phyloP scores from a whole-genome alignment of 345 rosid genomes.

The Boechera stricta region DNA sequence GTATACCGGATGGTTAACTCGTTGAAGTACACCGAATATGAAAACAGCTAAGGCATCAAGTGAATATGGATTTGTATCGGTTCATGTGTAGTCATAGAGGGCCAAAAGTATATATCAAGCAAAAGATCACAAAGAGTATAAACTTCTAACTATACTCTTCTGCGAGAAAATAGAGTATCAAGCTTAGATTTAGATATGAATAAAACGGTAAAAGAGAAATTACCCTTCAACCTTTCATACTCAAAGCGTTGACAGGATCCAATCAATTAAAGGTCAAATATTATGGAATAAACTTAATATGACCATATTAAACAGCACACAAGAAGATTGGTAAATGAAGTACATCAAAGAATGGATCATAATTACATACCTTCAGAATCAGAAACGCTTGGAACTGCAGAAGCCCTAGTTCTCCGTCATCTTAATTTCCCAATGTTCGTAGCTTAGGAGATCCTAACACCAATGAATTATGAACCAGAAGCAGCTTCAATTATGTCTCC shows the following conservation, averaged over 20 bases:
- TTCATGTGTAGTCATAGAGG: conserved; percentile 57
- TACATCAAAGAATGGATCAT: conserved; percentile 29
- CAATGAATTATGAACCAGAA: too few relatives aligned
- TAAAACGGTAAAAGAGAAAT: neutral
- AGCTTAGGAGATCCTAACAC: too few relatives aligned
- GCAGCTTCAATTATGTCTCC: too few relatives aligned
- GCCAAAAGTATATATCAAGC: conserved; percentile 6
- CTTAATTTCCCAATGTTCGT: too few relatives aligned
- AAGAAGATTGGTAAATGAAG: neutral
- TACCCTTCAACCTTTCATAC: neutral
- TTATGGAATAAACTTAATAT: neutral
- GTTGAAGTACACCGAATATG: conserved; percentile 85
- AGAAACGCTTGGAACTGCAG: conserved; percentile 88
- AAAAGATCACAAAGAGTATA: conserved; percentile 10
- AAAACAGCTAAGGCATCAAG: conserved; percentile 94
- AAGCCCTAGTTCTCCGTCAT: conserved; percentile 59
- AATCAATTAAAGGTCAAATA: conserved; percentile 3
- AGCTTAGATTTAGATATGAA: conserved; percentile 9
- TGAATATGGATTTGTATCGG: conserved; percentile 83
- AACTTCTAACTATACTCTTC: neutral
- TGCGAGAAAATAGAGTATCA: conserved; percentile 1
- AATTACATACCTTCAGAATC: conserved; percentile 83
- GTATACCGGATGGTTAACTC: conserved; percentile 87
- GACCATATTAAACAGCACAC: conserved; percentile 13
- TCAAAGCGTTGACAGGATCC: conserved; percentile 5